Evolutionary conservation across 176 grass and related monocot genomes (phyloP), one percentile per base, ranked within the genome.

Genomic region (Otatea glauca): DNA sequence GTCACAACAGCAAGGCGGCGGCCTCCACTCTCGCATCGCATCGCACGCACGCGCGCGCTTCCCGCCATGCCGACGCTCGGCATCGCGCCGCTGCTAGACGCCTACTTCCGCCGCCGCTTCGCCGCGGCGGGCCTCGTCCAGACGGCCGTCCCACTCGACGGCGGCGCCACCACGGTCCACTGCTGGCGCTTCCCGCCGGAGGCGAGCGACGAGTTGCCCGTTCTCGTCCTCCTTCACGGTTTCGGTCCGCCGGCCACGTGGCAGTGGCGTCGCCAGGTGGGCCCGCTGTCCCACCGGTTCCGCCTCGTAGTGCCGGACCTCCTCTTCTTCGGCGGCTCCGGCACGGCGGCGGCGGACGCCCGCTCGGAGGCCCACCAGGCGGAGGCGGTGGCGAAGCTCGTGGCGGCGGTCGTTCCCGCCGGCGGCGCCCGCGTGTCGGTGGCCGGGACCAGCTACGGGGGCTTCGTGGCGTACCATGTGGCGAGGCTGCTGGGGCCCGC

Each of bases 381-480:
- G 0, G 81, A 76, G 78, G 88, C 92, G 41, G 48, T 97, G 23
- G 90, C 76, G 51, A 71, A 75, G 45, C 92, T 97, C 58, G 69
- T 94, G 7, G 74, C 77, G 17, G 81, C 68, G 16, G 37, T 94
- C 23, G 83, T 84, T 43, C 0, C 61, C 8, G 51, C 18, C 13
- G 17, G 7, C 5, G 45, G 16, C 77, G 32, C 20, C 53, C 59
- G 80, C 66, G 83, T 88, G 65, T 89, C 74, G 2, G 85, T 92
- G 60, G 90, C 64, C 11, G 94, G 94, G 49, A 97, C 94, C 15
- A 97, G 92, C 92, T 97, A 97, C 88, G 94, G 94, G 6, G 94
- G 94, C 4, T 97, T 94, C 83, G 92, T 94, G 37, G 88, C 90
- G 67, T 97, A 97, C 90, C 92, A 94, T 77, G 23, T 97, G 74